These are phyloP conservation scores for Boletus semigastroideus DNA, from an alignment of 1,284 basidiomycete genomes.

Conservation along the genomic window DNA sequence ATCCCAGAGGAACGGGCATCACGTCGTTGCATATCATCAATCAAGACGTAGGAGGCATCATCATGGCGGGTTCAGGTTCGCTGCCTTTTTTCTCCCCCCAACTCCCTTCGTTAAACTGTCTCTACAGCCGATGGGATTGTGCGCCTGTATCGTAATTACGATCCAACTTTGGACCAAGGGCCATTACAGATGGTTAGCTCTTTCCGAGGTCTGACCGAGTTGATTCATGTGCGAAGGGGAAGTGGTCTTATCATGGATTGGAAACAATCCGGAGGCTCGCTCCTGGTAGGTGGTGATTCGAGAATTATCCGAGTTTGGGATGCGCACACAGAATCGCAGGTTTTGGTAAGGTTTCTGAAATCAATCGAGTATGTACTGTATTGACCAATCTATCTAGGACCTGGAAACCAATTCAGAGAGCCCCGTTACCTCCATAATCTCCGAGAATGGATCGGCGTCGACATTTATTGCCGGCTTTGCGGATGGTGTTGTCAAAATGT, in stretches of 20 bases:
- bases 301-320: constrained; percentile 93
- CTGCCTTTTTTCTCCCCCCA: constrained; percentile 6
- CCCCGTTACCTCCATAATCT: constrained; percentile 84
- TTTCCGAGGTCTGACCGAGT: constrained; percentile 87
- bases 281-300: constrained; percentile 91
- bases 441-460: constrained; percentile 77
- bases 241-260: constrained; percentile 90
- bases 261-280: constrained; percentile 86
- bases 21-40: constrained; percentile 95
- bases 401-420: constrained; percentile 88
- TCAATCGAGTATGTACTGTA: not conserved
- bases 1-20: constrained; percentile 78
- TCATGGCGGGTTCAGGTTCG: constrained; percentile 85
- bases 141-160: constrained; percentile 90
- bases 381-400: constrained; percentile 49
- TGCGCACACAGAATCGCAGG: constrained; percentile 85
- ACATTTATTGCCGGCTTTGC: constrained; percentile 92
- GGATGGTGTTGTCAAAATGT: constrained; percentile 88
- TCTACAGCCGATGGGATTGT: constrained; percentile 84
- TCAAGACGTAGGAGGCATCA: constrained; percentile 90
- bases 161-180: constrained; percentile 61
- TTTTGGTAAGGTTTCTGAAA: constrained; percentile 54
- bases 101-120: constrained; percentile 3
- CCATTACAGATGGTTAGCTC: constrained; percentile 88
- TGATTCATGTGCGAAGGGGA: constrained; percentile 71